Base-by-base conservation (phyloP, 163 green algal genomes). In the Chloroidium sp. region DNA sequence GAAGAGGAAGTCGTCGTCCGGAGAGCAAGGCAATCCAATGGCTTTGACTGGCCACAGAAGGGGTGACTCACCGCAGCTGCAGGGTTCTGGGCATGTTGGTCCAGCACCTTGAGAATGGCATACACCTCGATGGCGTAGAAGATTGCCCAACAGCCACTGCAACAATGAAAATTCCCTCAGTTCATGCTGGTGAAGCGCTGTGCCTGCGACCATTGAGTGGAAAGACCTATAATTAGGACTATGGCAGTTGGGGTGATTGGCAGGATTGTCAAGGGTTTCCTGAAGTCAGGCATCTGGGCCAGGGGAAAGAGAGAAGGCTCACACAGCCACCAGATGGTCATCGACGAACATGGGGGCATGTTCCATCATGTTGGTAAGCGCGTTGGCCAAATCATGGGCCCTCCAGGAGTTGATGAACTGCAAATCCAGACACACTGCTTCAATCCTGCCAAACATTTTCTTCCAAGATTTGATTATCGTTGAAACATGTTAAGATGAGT, bases 241-340 rank as follows among this genome's bases (percentile, higher is more conserved):
- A 36, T 36, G 36, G 36, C 36, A 36, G 36, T 36, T 36, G 36
- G 36, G 36, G 36, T 36, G 36, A 36, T 36, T 36, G 36, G 36
- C 36, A 36, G 36, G 36, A 36, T 36, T 36, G 36, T 36, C 36
- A 36, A 36, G 36, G 36, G 36, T 36, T 36, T 36, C 36, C 36
- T 36, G 36, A 36, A 36, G 36, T 36, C 36, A 36, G 36, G 36
- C 36, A 36, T 36, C 58, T 62, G 61, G 81, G 83, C 4, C 8
- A 77, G 59, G 59, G 1, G 10, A 69, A 69, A 2, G 69, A 77
- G 69, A 76, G n/a, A n/a, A 81, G 36, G 80, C 84, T 84, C 77
- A 92, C 88, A 92, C 74, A 0, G 88, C 89, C 0, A 88, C 87
- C n/a, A 89, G 79, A 64, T 92, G 89, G 69, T 92, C 89, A 76